Percentiles rank a stretch among this genome's conserved stretches.
phyloP scores from a whole-genome alignment of 2,329 filamentous ascomycete species.

The Trichoderma sp. region DNA sequence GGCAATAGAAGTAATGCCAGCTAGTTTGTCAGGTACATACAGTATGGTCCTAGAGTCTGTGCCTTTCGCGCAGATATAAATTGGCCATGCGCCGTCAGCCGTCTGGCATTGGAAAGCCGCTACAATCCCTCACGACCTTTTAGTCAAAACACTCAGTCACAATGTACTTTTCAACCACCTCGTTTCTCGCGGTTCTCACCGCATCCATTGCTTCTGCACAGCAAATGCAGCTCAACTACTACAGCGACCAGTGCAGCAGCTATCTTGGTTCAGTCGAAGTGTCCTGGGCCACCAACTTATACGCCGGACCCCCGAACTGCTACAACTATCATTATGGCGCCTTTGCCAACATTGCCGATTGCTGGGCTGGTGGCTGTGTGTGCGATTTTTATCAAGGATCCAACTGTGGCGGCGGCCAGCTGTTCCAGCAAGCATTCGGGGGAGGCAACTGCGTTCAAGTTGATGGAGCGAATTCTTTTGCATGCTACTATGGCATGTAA shows the following conservation, averaged over 20 bases:
- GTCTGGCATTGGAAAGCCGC: neutral
- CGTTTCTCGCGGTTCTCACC: conserved; percentile 1
- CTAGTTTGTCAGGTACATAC: neutral
- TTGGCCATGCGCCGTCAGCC: neutral
- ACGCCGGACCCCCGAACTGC: neutral
- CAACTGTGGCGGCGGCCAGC: neutral
- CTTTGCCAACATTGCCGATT: neutral
- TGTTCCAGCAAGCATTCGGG: neutral
- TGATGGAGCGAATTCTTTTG: neutral
- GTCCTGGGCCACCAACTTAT: neutral
- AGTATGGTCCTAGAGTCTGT: neutral
- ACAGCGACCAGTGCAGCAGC: neutral
- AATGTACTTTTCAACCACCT: conserved; percentile 2
- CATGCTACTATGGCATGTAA: neutral
- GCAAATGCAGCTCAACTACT: conserved; percentile 7
- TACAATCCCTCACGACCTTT: neutral
- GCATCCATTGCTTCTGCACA: neutral
- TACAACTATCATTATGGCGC: conserved; percentile 2
- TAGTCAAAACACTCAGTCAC: neutral
- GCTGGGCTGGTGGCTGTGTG: neutral
- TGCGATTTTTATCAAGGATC: neutral
- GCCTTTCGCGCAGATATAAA: neutral
- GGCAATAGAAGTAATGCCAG: too few relatives aligned
- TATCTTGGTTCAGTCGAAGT: neutral
- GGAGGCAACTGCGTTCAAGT: neutral